Base-by-base conservation (phyloP, 192 early-diverging fungal genomes). In the Backusella australiensis region DNA sequence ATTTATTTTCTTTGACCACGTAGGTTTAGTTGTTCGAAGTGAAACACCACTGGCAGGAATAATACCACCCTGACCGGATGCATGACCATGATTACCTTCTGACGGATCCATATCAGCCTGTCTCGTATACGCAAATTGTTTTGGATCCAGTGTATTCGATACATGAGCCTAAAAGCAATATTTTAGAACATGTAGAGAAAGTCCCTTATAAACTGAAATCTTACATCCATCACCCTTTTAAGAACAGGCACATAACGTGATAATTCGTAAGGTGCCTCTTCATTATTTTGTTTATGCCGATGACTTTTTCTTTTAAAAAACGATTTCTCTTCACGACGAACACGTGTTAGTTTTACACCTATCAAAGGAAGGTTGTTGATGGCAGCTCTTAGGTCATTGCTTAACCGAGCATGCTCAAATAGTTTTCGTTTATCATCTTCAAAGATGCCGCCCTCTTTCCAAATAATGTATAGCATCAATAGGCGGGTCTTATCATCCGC, bases 381-480 rank as follows among this genome's bases (percentile, higher is more conserved):
- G 0, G 93, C 93, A 36, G 96, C 93, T 3, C 89, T 89, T n/a
- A 91, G 87, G 46, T 91, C 89, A 9, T 85, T 74, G 0, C 86
- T 83, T 9, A 96, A 79, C 69, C 89, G 88, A 34, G 94, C 91
- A 69, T 89, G 89, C 23, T 87, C 89, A 46, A 95, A 76, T 19
- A 96, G 76, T 59, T 90, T 88, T 5, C 92, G 87, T 14, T 91
- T 83, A 75, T 96, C 94, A 35, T 89, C 89, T 56, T 93, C 93
- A 36, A 88, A 85, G 19, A 94, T 88, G 21, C 94, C 93, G n/a
- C 91, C 90, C 72, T 93, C 87, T 21, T 91, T 77, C 59, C 76
- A 90, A 59, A 95, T 93, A 29, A 93, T 91, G 71, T 96, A 96
- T 7, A 94, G 74, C 86, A 95, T 94, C 39, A 96, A 84, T 29